A percentile compares a stretch with the other conserved stretches of the same genome.
These are phyloP conservation scores for Lodderomyces beijingensis DNA, from an alignment of 1,139 yeast species.

Conservation along the genomic window DNA sequence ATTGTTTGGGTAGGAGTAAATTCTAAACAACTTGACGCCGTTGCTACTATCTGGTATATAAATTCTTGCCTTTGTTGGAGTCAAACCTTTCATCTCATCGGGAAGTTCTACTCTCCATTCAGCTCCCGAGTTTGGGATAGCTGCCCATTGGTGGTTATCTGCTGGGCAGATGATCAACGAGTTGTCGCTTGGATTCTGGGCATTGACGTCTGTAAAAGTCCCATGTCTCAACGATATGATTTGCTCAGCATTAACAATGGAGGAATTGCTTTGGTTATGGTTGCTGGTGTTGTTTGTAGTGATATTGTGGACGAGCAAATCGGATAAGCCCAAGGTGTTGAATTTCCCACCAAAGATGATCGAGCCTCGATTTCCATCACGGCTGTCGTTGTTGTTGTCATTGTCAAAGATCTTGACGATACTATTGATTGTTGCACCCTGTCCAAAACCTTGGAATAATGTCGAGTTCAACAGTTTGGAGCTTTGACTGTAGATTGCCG, in stretches of 20 bases:
- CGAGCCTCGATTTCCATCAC: slow-evolving; percentile 27
- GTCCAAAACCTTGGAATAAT: slow-evolving; percentile 76
- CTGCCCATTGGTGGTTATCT: slow-evolving; percentile 52
- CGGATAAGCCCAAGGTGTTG: slow-evolving; percentile 53
- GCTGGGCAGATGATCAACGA: slow-evolving; percentile 58
- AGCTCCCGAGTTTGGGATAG: slow-evolving; percentile 49
- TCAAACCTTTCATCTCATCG: slow-evolving; percentile 43
- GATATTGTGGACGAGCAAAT: slow-evolving; percentile 35
- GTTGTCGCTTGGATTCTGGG: slow-evolving; percentile 23
- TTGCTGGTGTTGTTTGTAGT: slow-evolving; percentile 21
- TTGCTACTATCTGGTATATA: slow-evolving; percentile 54
- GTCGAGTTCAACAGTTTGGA: slow-evolving; percentile 41
- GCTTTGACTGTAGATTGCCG: slow-evolving; percentile 59
- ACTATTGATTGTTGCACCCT: slow-evolving; percentile 57
- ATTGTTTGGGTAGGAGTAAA: slow-evolving; percentile 72
- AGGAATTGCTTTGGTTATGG: slow-evolving; percentile 27
- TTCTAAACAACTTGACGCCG: slow-evolving; percentile 64
- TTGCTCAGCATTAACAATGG: slow-evolving; percentile 58
- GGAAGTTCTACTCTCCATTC: slow-evolving; percentile 67
- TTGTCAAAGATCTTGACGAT: slow-evolving; percentile 48
- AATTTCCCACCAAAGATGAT: slow-evolving; percentile 82
- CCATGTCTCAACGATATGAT: slow-evolving; percentile 64
- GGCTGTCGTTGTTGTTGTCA: slow-evolving; percentile 18
- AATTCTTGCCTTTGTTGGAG: slow-evolving; percentile 72
- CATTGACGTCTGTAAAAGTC: slow-evolving; percentile 49